Conservation (phyloP, 225 moss, liverwort and hornwort genomes). For the Climacium dendroides region DNA sequence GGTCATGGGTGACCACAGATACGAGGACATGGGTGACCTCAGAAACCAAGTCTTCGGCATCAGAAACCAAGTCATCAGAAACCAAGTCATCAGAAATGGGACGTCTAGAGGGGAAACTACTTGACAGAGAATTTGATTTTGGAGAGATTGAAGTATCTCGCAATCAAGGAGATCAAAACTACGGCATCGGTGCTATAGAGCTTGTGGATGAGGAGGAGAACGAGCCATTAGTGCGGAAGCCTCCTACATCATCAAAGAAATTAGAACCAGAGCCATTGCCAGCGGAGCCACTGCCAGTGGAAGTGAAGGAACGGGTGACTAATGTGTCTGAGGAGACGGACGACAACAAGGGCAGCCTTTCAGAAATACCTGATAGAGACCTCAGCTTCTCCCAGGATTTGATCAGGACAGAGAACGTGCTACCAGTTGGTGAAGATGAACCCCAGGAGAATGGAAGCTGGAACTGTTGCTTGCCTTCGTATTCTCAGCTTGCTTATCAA, state of each 20-base stretch:
- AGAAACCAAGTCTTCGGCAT: not conserved
- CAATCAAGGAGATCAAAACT: not conserved
- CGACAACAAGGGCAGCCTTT: not conserved
- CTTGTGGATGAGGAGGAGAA: constrained; percentile 14
- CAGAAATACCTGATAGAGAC: not conserved
- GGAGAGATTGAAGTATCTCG: constrained; percentile 16
- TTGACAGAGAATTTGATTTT: not conserved
- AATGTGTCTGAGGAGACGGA: not conserved
- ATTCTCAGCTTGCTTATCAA: constrained; percentile 7
- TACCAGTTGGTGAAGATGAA: not conserved
- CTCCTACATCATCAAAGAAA: not conserved
- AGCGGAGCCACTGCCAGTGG: not conserved
- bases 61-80: not conserved
- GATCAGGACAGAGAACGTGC: not conserved
- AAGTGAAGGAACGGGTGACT: not conserved
- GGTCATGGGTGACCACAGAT: not conserved
- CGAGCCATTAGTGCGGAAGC: constrained; percentile 3
- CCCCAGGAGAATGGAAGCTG: constrained; percentile 1
- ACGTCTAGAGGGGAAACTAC: not conserved
- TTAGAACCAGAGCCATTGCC: not conserved
- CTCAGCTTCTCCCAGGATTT: not conserved
- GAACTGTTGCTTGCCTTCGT: constrained; percentile 32
- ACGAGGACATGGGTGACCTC: not conserved
- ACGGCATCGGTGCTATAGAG: not conserved
- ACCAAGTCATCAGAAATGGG: not conserved